Evolutionary conservation across 2,329 filamentous ascomycete genomes (phyloP), one percentile per base, ranked within the genome.

Genomic region (Cytospora piceae): DNA sequence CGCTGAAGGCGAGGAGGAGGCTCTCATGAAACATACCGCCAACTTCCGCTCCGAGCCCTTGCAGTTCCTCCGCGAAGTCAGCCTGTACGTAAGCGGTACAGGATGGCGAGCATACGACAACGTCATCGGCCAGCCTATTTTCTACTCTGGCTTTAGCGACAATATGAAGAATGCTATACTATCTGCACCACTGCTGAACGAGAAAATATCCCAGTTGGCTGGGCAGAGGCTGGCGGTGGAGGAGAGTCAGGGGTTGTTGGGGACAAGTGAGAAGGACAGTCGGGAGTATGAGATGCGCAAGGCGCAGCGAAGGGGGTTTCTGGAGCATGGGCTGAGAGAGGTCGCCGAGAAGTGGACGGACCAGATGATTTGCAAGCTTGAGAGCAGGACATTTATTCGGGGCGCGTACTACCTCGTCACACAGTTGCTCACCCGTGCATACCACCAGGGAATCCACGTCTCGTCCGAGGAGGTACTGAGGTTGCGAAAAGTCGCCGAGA

Each of bases 331-430:
- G 65, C 80, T 99, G 55, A 84, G 88, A 63, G 89, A 97, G 73
- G 89, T 97, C 5, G 91, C 92, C 4, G 92, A 95, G 69, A 89
- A 90, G 70, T 89, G 95, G 85, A 92, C 93, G 29, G 93, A 97
- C 74, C 87, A 90, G 69, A 98, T 99, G 95, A 97, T 99, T 68
- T 98, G 94, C 85, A 99, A 99, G 79, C 94, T 98, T 84, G 95
- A 99, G 78, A 96, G 90, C 82, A 96, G 94, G 75, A 82, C 87
- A 2, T 98, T 98, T 74, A 97, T 99, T 71, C 84, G 95, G 58
- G 88, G 92, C 29, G 94, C 95, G 56, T 98, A 98, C 76, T 99
- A 97, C 75, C 75, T 97, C 49, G 83, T 83, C 57, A 96, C 94
- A 1, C 94, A 98, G 78, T 83, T 98, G 56, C 82, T 98, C 68